Evolutionary conservation across 2,329 filamentous ascomycete species (phyloP).

Genomic region (Ceratocystis papillata): DNA sequence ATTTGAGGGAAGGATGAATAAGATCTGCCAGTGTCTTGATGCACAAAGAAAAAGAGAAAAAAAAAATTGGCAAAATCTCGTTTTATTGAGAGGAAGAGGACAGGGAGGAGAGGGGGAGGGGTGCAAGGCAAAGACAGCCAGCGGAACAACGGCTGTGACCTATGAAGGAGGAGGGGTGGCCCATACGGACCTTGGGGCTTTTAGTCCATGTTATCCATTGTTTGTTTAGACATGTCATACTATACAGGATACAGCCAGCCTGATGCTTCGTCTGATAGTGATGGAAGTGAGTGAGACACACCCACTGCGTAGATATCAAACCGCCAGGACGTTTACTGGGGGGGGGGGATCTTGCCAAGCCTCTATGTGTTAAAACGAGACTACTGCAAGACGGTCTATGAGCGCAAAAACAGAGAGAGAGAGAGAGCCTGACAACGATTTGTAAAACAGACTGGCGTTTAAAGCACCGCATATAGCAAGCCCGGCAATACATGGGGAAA

Average conservation of each 20-base stretch:
- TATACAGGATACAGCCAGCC: neutral
- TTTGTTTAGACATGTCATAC: neutral
- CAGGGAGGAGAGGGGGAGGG: neutral
- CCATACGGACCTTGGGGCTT: neutral
- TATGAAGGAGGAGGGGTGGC: neutral
- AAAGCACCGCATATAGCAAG: neutral
- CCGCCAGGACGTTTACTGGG: no score
- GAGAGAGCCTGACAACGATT: neutral
- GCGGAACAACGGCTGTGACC: slow-evolving; percentile 8
- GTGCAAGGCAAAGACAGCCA: neutral
- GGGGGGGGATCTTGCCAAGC: neutral
- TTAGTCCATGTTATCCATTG: neutral
- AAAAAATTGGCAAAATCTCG: neutral
- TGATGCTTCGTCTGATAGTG: slow-evolving; percentile 6
- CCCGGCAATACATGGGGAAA: neutral
- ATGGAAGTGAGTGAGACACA: neutral
- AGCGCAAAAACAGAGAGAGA: neutral
- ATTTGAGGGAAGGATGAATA: slow-evolving; percentile 11
- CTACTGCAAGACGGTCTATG: neutral
- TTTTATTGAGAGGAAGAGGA: neutral
- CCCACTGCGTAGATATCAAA: neutral
- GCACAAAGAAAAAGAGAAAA: neutral
- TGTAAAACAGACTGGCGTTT: neutral
- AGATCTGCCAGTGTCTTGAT: slow-evolving; percentile 10
- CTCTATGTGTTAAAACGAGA: no score